Evolutionary conservation across 2,329 filamentous ascomycete genomes (phyloP).

Genomic region (Fusarium pilosicola): DNA sequence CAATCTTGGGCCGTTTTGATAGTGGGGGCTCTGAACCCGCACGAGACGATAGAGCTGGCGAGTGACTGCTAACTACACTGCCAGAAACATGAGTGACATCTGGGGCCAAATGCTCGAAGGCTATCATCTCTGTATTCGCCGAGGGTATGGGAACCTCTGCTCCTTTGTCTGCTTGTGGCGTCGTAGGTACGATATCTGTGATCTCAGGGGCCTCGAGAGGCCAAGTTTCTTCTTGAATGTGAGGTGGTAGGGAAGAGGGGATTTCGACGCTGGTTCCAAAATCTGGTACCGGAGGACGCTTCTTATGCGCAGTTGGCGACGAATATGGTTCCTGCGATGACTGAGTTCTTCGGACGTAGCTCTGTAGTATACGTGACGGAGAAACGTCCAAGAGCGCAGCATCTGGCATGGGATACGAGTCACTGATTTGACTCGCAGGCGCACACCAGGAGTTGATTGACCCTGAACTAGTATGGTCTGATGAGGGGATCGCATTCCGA

Average conservation of each 20-base stretch:
- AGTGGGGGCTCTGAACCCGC: constrained; percentile 48
- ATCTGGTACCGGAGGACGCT: neutral
- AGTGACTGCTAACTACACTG: constrained; percentile 39
- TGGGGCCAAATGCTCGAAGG: constrained; percentile 19
- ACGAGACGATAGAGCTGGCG: constrained; percentile 30
- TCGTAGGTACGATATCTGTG: constrained; percentile 43
- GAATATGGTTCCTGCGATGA: constrained; percentile 37
- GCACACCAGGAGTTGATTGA: constrained; percentile 53
- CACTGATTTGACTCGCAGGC: constrained; percentile 62
- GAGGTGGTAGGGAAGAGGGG: constrained; percentile 41
- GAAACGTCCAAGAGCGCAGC: constrained; percentile 49
- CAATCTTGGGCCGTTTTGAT: constrained; percentile 42
- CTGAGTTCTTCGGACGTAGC: constrained; percentile 53
- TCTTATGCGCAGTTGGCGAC: constrained; percentile 22
- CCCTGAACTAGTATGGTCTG: constrained; percentile 8
- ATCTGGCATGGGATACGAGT: constrained; percentile 61
- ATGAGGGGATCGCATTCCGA: neutral
- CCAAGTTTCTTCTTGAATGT: constrained; percentile 18
- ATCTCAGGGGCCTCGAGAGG: neutral
- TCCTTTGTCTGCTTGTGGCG: constrained; percentile 14
- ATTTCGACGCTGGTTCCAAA: constrained; percentile 13
- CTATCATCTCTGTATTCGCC: constrained; percentile 4
- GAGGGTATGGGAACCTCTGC: neutral
- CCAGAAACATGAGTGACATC: constrained; percentile 50
- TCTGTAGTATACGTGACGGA: constrained; percentile 61